Conservation (phyloP, 495 filamentous ascomycete genomes). For the Neurospora tetrasperma region DNA sequence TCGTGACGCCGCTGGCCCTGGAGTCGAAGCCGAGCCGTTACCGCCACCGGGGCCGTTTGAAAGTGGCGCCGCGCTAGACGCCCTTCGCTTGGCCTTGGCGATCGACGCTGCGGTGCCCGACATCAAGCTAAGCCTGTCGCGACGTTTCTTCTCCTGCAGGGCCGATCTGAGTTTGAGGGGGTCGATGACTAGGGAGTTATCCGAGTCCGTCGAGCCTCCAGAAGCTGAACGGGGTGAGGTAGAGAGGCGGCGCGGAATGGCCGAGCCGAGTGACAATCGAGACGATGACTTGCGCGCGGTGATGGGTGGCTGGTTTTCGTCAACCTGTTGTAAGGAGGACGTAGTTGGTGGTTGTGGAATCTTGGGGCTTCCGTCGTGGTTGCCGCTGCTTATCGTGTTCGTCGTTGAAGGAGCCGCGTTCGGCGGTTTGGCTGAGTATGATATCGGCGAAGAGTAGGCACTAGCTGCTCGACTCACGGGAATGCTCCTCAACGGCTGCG, state of each 20-base stretch:
- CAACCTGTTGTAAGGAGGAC: constrained; percentile 11
- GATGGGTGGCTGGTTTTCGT: constrained; percentile 31
- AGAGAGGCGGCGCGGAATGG: constrained; percentile 6
- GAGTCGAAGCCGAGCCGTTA: constrained; percentile 18
- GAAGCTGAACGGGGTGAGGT: constrained; percentile 20
- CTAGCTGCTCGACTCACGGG: constrained; percentile 32
- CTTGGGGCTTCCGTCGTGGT: constrained; percentile 17
- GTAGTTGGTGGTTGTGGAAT: constrained; percentile 2
- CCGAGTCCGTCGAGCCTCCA: constrained; percentile 23
- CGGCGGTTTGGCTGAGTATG: neutral
- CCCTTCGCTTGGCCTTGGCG: constrained; percentile 26
- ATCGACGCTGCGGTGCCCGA: constrained; percentile 13
- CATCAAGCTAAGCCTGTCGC: constrained; percentile 28
- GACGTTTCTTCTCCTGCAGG: constrained; percentile 34
- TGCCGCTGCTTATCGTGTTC: neutral
- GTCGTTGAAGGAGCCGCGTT: neutral
- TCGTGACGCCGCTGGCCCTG: neutral
- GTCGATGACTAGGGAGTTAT: constrained; percentile 30
- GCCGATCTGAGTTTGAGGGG: constrained; percentile 36
- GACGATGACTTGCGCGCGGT: constrained; percentile 11
- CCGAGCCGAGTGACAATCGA: constrained; percentile 19
- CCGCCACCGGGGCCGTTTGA: constrained; percentile 12
- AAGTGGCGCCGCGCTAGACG: constrained; percentile 5
- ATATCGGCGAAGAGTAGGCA: constrained; percentile 26
- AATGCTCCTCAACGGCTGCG: constrained; percentile 39